Base-by-base conservation (phyloP, 192 early-diverging fungal species). In the Endogone sp. region DNA sequence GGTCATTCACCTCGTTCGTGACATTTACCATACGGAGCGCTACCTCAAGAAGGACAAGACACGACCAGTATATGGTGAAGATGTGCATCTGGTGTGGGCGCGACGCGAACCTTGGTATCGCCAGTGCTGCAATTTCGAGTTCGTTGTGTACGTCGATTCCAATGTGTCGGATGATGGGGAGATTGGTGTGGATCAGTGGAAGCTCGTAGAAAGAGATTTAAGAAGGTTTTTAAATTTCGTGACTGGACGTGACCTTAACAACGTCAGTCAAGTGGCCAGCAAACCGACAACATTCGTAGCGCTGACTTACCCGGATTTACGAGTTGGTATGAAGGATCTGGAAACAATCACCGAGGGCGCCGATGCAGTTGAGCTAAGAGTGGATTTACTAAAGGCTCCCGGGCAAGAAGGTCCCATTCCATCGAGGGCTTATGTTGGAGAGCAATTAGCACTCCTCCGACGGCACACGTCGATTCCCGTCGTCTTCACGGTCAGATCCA, bases 281-380 rank as follows among this genome's bases (percentile, higher is more conserved):
- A 74, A 66, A 44, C 81, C 81, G 29, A 88, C 88, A 64, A 93
- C 85, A 71, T 98, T 98, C 82, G 84, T 98, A 2, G 96, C 94
- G 3, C 79, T 96, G 65, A 99, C 95, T 0, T 86, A 86, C 71
- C 80, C 84, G 3, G 87, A 89, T 56, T 70, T 91, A 29, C 72
- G 85, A 22, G 77, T 73, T 9, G 78, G 84, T 23, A 60, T 88
- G 25, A 75, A 81, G 30, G 66, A 79, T 27, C 69, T 99, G 27
- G 77, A 79, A 4, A 72, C 79, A 13, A 76, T 96, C 60, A 86
- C 85, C 3, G 87, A 90, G 49, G 97, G 97, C 23, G 83, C 88
- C 0, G 92, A 95, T 68, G 95, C 92, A 4, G 82, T 99, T 31
- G 97, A 99, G 81, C 79, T 99, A 56, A 92, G 97, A 29, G 94